These are phyloP conservation scores for Metschnikowia sp. DNA, from an alignment of 805 yeast species.

Conservation along the genomic window DNA sequence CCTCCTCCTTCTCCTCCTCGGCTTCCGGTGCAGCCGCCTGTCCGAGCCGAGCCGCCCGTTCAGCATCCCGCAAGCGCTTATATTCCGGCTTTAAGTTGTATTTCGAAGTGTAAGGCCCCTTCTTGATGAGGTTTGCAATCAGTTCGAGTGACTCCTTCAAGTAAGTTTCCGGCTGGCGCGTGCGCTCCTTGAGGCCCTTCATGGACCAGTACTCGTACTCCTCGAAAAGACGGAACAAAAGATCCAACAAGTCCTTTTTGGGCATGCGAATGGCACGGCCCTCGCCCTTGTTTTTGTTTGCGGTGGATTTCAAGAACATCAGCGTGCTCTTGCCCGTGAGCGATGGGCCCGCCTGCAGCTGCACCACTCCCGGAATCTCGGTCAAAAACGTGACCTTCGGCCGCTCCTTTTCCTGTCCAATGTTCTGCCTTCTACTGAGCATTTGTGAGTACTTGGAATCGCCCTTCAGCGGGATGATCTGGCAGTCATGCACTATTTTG, in stretches of 20 bases:
- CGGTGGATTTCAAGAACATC: slow-evolving; percentile 53
- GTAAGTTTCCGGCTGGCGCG: slow-evolving; percentile 93
- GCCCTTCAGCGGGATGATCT: slow-evolving; percentile 70
- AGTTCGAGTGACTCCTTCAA: slow-evolving; percentile 86
- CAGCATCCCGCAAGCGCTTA: slow-evolving; percentile 73
- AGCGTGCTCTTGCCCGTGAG: slow-evolving; percentile 66
- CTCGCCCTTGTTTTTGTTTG: slow-evolving; percentile 50
- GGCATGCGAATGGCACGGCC: slow-evolving; percentile 95
- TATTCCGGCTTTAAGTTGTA: slow-evolving; percentile 89
- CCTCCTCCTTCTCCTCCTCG: slow-evolving; percentile 40
- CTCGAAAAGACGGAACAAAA: slow-evolving; percentile 84
- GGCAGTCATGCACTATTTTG: slow-evolving; percentile 89
- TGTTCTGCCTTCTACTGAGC: slow-evolving; percentile 47
- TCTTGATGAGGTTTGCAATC: slow-evolving; percentile 84
- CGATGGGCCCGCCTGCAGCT: slow-evolving; percentile 83
- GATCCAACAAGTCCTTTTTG: slow-evolving; percentile 82
- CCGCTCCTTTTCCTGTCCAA: slow-evolving; percentile 40
- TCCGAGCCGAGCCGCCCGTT: slow-evolving; percentile 64
- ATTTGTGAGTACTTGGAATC: slow-evolving; percentile 70
- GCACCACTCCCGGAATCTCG: slow-evolving; percentile 83
- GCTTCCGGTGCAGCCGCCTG: slow-evolving; percentile 32
- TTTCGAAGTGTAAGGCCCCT: slow-evolving; percentile 93
- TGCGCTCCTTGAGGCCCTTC: slow-evolving; percentile 89
- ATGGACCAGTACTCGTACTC: slow-evolving; percentile 96
- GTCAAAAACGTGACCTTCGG: slow-evolving; percentile 68